Evolutionary conservation across 2,329 filamentous ascomycete species (phyloP), one percentile per base, ranked within the genome.

Genomic region (Lomentospora prolificans): DNA sequence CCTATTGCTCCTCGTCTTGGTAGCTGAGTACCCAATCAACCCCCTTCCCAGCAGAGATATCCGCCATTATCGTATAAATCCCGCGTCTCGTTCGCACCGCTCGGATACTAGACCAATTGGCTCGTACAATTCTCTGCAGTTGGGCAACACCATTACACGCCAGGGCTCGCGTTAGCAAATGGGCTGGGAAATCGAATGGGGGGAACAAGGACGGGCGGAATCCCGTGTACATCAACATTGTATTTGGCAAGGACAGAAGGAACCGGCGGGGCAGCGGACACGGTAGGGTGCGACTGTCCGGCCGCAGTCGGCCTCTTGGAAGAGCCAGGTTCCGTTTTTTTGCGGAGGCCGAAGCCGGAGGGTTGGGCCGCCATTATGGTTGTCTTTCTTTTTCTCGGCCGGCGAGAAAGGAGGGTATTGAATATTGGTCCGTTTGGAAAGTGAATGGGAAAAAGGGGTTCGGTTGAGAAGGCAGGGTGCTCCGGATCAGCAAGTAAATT

Each of bases 151-250:
- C 33, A 25, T n/a, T n/a, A n/a, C n/a, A n/a, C n/a, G n/a, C n/a
- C n/a, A n/a, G n/a, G n/a, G n/a, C n/a, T n/a, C n/a, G n/a, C n/a
- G n/a, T n/a, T n/a, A n/a, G n/a, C 8, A 22, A 5, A 24, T 22
- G 4, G 27, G 4, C 17, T 8, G 28, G 14, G 25, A 22, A 19
- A 31, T 17, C 4, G 5, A 31, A n/a, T n/a, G n/a, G n/a, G n/a
- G n/a, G n/a, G n/a, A n/a, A n/a, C n/a, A n/a, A n/a, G n/a, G n/a
- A n/a, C n/a, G n/a, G n/a, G n/a, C n/a, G n/a, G n/a, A n/a, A n/a
- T n/a, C n/a, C n/a, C n/a, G n/a, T 28, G n/a, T 52, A 52, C 50
- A 31, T 52, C 50, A n/a, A 52, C n/a, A n/a, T 52, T 52, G 22
- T 52, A 52, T 28, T 52, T 27, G 14, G 28, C 22, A n/a, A n/a